phyloP scores from a whole-genome alignment of 179 eudicot species.

The Beta lomatogona region DNA sequence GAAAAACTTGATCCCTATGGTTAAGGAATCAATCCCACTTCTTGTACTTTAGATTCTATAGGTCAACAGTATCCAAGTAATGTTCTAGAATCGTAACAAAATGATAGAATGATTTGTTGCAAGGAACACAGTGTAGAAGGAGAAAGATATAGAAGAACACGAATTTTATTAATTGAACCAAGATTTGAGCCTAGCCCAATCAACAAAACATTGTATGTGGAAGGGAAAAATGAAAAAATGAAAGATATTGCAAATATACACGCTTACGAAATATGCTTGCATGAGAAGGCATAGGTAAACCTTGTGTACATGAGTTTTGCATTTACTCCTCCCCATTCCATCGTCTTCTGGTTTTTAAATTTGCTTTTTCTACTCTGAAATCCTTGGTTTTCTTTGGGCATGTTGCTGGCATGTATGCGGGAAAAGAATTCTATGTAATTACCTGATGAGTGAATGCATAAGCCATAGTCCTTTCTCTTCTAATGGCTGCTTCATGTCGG shows the following conservation, averaged over 20 bases:
- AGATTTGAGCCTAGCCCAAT: slow-evolving; percentile 13
- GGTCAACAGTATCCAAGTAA: no score
- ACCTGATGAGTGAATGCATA: slow-evolving; percentile 93
- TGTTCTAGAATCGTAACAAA: no score
- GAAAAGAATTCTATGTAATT: slow-evolving; percentile 25
- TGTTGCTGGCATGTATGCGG: slow-evolving; percentile 26
- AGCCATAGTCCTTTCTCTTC: slow-evolving; percentile 91
- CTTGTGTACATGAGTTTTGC: slow-evolving; percentile 12
- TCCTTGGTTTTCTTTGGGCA: slow-evolving; percentile 20
- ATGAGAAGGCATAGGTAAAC: slow-evolving; percentile 1
- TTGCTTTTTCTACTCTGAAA: slow-evolving; percentile 19
- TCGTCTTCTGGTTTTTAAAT: slow-evolving; percentile 7
- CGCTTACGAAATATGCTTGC: neutral
- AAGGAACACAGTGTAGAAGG: neutral
- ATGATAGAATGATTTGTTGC: no score
- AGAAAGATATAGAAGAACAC: neutral
- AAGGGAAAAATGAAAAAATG: neutral
- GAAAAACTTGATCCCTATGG: no score
- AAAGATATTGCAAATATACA: slow-evolving; percentile 14
- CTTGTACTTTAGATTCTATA: no score
- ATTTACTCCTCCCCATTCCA: slow-evolving; percentile 21
- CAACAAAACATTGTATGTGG: slow-evolving; percentile 10
- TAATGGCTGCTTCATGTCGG: slow-evolving; percentile 89
- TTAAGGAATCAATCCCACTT: no score
- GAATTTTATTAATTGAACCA: slow-evolving; percentile 24